Evolutionary conservation across 2,329 filamentous ascomycete species (phyloP).

Genomic region (Peltaster fructicola): DNA sequence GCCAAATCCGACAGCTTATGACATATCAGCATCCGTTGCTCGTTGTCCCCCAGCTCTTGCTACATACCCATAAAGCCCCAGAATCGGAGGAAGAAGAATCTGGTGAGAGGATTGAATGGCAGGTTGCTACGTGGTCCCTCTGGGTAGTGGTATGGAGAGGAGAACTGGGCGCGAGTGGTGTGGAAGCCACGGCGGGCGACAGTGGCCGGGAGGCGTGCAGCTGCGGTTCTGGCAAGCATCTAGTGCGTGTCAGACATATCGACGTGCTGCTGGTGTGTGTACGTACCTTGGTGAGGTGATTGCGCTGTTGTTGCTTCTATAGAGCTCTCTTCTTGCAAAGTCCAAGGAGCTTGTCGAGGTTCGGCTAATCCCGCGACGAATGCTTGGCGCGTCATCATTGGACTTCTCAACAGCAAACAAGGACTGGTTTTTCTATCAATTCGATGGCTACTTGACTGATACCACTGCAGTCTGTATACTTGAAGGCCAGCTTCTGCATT

Average conservation of each 20-base stretch:
- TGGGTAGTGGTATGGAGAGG: conserved; percentile 93
- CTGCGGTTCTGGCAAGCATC: conserved; percentile 22
- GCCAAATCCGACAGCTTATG: conserved; percentile 38
- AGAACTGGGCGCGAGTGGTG: conserved; percentile 68
- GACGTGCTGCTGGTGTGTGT: no score
- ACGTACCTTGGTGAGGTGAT: not conserved
- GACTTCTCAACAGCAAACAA: no score
- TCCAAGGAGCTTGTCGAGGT: no score
- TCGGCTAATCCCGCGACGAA: no score
- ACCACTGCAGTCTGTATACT: no score
- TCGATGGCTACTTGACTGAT: no score
- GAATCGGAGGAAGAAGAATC: conserved; percentile 68
- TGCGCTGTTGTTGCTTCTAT: no score
- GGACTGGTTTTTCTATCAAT: no score
- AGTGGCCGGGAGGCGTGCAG: conserved; percentile 41
- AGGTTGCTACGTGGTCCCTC: conserved; percentile 90
- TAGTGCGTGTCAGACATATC: conserved; percentile 5
- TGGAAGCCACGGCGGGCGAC: conserved; percentile 84
- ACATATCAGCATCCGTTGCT: conserved; percentile 20
- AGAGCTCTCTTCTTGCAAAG: no score
- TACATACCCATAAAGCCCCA: conserved; percentile 58
- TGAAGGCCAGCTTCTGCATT: no score
- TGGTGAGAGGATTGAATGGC: conserved; percentile 89
- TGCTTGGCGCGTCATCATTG: no score
- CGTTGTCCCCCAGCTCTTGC: conserved; percentile 1